Base-by-base conservation (phyloP, 1,139 yeast species). In the Blastobotrys illinoisensis region DNA sequence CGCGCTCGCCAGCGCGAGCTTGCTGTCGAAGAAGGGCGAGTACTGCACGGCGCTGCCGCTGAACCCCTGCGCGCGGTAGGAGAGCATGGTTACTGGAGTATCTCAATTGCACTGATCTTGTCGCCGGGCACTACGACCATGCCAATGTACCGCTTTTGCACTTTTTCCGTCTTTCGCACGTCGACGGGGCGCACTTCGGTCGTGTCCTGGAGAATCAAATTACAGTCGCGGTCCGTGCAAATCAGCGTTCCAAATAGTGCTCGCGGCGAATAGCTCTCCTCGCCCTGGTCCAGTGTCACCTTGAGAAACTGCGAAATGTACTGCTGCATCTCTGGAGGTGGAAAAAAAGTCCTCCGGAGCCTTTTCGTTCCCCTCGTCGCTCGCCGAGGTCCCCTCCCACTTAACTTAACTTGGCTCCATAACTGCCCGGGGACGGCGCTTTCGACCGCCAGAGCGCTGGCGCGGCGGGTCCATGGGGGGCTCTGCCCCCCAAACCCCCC, bases 1-100 rank as follows among this genome's bases (percentile, higher is more conserved):
- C 0, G 97, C 86, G 0, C 95, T 78, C 1, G 96, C 95, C 40
- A 89, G 95, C 0, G 97, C 97, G 13, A 93, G 68, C 65, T 87
- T 87, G 71, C 87, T 88, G 71, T 93, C 98, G 63, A 81, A 87
- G 67, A 83, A 93, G 5, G 98, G 98, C 0, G 97, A 90, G 73
- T 91, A 93, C 65, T 86, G 87, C 14, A 90, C 86, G 0, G 86
- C 86, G 68, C 88, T 89, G 14, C 97, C 97, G 66, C 90, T 87
- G 71, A 81, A 89, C 2, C 97, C 96, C 24, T 77, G 73, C 21
- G 96, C 88, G 62, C 89, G 76, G 68, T 76, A 90, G 2, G 85
- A 75, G 20, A 89, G 77, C 97, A 91, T 90, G 36, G 6, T 50
- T 44, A 20, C 9, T 58, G 59, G 52, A 62, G 66, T 11, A 63